A percentile compares a stretch with the other conserved stretches of the same genome.
phyloP scores from a whole-genome alignment of 2,329 filamentous ascomycete species.

The Teratosphaeria pseudoeucalypti region DNA sequence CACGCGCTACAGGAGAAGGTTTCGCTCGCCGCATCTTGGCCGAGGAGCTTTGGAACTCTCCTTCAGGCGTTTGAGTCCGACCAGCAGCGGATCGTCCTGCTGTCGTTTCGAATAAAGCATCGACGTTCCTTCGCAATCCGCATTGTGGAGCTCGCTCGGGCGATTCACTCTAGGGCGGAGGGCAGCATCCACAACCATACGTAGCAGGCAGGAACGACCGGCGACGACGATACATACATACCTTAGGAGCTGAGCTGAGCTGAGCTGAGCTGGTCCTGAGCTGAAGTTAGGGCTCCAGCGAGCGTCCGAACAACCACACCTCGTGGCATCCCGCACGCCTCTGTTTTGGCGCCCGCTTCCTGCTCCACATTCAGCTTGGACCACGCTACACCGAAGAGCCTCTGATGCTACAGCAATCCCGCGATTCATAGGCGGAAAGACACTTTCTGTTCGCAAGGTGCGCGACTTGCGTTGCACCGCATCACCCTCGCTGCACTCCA shows the following conservation, averaged over 20 bases:
- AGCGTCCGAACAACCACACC: background rate
- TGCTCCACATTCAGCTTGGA: background rate
- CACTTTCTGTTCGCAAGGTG: background rate
- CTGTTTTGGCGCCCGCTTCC: background rate
- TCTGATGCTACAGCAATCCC: background rate
- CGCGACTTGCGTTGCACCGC: background rate
- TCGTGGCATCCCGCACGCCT: background rate
- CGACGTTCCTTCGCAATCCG: background rate
- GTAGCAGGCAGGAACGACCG: background rate
- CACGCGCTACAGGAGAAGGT: background rate
- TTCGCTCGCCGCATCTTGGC: background rate
- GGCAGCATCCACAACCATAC: background rate
- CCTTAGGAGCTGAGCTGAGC: background rate
- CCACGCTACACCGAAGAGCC: background rate
- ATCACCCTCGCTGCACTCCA: background rate
- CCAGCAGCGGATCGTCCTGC: background rate
- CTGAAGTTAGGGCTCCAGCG: background rate
- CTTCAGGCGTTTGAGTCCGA: background rate
- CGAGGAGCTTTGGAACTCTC: background rate
- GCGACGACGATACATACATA: background rate
- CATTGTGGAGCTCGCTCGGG: background rate
- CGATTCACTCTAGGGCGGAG: background rate
- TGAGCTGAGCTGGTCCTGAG: too few species aligned
- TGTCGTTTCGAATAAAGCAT: background rate
- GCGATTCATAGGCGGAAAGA: background rate